Evolutionary conservation across 306 rosid species (phyloP).

Genomic region (Cucumis melo): DNA sequence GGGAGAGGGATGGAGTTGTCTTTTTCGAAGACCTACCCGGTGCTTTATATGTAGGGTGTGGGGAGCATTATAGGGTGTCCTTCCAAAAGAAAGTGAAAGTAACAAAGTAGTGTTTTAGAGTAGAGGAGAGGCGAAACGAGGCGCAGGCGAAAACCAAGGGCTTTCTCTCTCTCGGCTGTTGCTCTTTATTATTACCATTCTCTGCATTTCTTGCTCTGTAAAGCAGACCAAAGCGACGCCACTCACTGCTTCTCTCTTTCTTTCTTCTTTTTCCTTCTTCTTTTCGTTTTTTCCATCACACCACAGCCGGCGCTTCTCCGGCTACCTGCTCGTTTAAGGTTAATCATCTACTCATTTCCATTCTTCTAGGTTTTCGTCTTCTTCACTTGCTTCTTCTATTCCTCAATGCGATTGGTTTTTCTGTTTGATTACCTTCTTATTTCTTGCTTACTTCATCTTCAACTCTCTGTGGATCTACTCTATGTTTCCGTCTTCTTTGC

Average conservation of each 20-base stretch:
- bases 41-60: conserved; percentile 19
- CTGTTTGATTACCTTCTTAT: not conserved
- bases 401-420: not conserved
- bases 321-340: not conserved
- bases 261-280: not conserved
- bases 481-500: not conserved
- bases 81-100: not conserved
- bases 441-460: not conserved
- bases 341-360: not conserved
- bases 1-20: conserved; percentile 35
- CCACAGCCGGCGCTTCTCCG: not conserved
- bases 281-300: not conserved
- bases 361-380: not conserved
- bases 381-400: not conserved
- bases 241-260: not conserved
- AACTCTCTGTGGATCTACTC: not conserved
- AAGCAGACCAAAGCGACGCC: not conserved
- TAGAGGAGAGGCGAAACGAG: not conserved
- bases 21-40: conserved; percentile 30
- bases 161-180: conserved; percentile 1
- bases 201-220: not conserved
- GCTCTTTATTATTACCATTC: not conserved
- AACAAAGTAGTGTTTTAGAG: not conserved
- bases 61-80: conserved; percentile 11
- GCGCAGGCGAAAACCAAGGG: not conserved